Base-by-base conservation (phyloP, 768 basidiomycete genomes). In the Gymnopilus dilepis region DNA sequence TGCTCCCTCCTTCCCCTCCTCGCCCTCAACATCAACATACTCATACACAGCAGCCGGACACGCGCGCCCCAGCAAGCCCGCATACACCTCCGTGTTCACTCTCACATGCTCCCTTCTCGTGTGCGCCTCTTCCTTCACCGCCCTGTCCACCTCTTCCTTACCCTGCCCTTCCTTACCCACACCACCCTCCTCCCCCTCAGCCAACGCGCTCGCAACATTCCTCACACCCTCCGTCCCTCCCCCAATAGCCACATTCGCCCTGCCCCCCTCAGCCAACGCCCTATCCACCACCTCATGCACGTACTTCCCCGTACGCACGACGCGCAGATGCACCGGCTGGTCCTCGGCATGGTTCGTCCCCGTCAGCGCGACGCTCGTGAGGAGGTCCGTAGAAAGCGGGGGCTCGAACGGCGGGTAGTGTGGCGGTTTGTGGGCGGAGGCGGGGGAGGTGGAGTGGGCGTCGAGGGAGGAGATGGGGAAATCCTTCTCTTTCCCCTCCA, bases 21-120 rank as follows among this genome's bases (percentile, higher is more conserved):
- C 75, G 5, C 64, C 64, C 19, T 90, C 75, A 6, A 65, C 64
- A n/a, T 90, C 88, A 2, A 96, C 89, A 70, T 99, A 99, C 77
- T 99, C 97, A 73, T 99, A 99, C 40, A 99, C 97, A 4, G 88
- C 93, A 0, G 97, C 97, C 1, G 97, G 97, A 74, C 97, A 99
- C 4, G 90, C 96, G 4, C 87, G 82, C 0, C 90, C 90, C n/a
- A 99, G 80, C 24, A 99, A 73, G 6, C 95, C 94, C 0, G 92
- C 97, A 71, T 88, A 99, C 67, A 92, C 86, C 50, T 80, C 80
- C 0, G 88, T 82, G 73, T 98, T 98, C 41, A 76, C 76, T 59
- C 82, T 72, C 6, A 97, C 93, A 71, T 99, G 97, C 22, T 84
- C 78, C 48, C 76, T 76, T 52, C 86, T 76, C 31, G 80, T 72